Percentiles rank a stretch among this genome's conserved stretches.
Conservation (phyloP, 768 basidiomycete genomes). For the Termitomyces titanicus region DNA sequence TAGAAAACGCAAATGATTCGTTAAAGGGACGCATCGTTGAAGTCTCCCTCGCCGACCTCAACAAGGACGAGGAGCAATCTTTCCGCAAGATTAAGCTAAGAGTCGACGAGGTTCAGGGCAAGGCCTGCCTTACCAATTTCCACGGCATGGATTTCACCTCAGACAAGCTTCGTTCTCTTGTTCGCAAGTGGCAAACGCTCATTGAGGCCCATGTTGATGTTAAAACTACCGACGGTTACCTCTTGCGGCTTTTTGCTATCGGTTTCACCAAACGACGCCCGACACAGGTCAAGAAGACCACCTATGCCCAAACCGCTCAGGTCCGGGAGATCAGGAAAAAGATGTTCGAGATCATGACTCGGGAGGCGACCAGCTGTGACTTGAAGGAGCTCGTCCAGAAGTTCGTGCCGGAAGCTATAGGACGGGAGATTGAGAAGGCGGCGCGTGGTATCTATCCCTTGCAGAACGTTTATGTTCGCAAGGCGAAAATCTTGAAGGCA, state of each 20-base stretch:
- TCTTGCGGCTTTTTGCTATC: conserved; percentile 97
- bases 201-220: conserved; percentile 99
- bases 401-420: conserved; percentile 98
- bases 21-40: conserved; percentile 96
- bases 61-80: conserved; percentile 99
- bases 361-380: conserved; percentile 93
- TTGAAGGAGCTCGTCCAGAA: conserved; percentile 98
- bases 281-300: conserved; percentile 97
- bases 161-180: conserved; percentile 98
- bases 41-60: conserved; percentile 93
- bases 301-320: conserved; percentile 94
- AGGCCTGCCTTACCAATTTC: conserved; percentile 99
- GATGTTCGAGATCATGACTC: conserved; percentile 99
- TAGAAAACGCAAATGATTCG: conserved; percentile 98
- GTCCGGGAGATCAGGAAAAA: conserved; percentile 97
- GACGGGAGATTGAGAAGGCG: conserved; percentile 99
- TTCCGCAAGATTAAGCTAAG: conserved; percentile 99
- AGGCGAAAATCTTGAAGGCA: conserved; percentile 98
- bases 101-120: conserved; percentile 94
- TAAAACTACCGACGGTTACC: conserved; percentile 99
- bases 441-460: conserved; percentile 95
- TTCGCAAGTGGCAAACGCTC: conserved; percentile 99
- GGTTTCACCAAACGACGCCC: conserved; percentile 98
- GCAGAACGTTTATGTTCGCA: conserved; percentile 98
- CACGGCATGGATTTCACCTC: conserved; percentile 99